Conservation (phyloP, 257 asterid species). For the Linderniella brevidens region DNA sequence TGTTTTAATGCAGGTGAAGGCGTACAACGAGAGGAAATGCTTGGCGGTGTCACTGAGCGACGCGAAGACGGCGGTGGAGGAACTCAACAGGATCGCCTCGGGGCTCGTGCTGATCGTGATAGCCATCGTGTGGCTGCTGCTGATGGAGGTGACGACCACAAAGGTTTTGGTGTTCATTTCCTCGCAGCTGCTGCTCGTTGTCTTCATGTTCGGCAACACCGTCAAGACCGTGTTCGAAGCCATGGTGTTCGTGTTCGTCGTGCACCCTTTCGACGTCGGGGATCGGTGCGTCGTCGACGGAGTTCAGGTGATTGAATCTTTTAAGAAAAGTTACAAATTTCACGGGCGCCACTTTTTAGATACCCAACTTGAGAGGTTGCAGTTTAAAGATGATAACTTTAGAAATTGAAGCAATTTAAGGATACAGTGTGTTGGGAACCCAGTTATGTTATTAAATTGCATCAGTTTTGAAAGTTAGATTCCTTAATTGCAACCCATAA, state of each 20-base stretch:
- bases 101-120: slow-evolving; percentile 16
- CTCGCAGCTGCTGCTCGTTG: slow-evolving; percentile 40
- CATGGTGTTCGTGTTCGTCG: slow-evolving; percentile 37
- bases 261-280: slow-evolving; percentile 55
- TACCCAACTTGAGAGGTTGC: no score
- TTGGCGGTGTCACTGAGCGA: slow-evolving; percentile 44
- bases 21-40: slow-evolving; percentile 48
- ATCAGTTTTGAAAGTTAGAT: no score
- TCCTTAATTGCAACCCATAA: no score
- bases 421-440: no score
- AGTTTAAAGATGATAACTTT: no score
- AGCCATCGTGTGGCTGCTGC: slow-evolving; percentile 29
- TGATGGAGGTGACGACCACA: slow-evolving; percentile 30
- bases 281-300: slow-evolving; percentile 54
- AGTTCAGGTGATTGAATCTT: slow-evolving; percentile 19
- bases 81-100: slow-evolving; percentile 24
- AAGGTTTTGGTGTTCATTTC: slow-evolving; percentile 27
- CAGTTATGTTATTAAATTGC: no score
- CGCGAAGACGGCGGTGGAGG: slow-evolving; percentile 46
- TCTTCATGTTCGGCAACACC: slow-evolving; percentile 45
- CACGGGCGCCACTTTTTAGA: no score
- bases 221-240: slow-evolving; percentile 46
- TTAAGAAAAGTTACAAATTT: neutral
- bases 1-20: slow-evolving; percentile 43
- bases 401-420: no score